Evolutionary conservation across 1,284 basidiomycete genomes (phyloP), one percentile per base, ranked within the genome.

Genomic region (Anthracocystis setariae): DNA sequence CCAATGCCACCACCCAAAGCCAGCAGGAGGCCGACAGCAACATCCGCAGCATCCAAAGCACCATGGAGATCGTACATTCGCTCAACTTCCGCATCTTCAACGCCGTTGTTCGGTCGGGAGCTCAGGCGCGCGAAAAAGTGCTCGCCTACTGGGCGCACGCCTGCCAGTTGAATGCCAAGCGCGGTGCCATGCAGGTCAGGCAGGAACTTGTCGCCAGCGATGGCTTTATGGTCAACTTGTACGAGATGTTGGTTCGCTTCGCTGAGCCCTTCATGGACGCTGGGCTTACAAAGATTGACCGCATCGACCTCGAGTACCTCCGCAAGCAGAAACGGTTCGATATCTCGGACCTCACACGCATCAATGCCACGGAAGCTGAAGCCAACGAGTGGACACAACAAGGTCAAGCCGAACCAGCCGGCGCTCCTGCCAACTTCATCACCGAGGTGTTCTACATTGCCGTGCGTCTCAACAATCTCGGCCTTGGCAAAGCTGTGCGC

Each of bases 231-330:
- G 88, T 92, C 64, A 98, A 98, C 77, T 77, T 95, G 38, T 92
- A 94, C 78, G 88, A 88, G 37, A 85, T 96, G 18, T 84, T 98
- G 23, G 86, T 94, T 40, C 88, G 90, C 20, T 92, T 99, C 74
- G 91, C 93, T n/a, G 92, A 94, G 73, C 96, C 96, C 0, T 97
- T 98, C 81, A 93, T 98, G 87, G 95, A 98, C 82, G 89, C 91
- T 0, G 89, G 88, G 55, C 95, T 90, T 78, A 89, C 90, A 50
- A 98, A 98, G 72, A 82, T 82, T 32, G 92, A 98, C 82, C 91
- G 92, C 54, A 92, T 98, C 55, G 94, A 98, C 79, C 86, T 89
- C 4, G 85, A 90, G 20, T 98, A 91, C 83, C 38, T 78, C 27
- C 68, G 73, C 39, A 60, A 48, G 32, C 80, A 82, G 70, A 73